Evolutionary conservation across 2,329 filamentous ascomycete species (phyloP).

Genomic region (Paracamarosporium sp.): DNA sequence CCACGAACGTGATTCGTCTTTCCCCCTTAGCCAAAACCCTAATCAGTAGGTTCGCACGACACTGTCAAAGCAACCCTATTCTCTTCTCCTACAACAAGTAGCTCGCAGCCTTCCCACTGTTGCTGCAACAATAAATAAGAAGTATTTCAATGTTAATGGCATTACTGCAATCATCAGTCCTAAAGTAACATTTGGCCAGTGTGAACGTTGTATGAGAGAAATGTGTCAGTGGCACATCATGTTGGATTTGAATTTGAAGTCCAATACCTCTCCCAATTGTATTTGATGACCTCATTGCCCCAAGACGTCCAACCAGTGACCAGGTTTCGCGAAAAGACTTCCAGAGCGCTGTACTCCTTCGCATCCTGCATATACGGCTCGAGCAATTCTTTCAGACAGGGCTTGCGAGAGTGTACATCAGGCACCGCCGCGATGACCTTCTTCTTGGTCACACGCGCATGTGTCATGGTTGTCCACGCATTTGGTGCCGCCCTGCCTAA

Average conservation of each 20-base stretch:
- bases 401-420: conserved; percentile 81
- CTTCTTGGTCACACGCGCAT: conserved; percentile 43
- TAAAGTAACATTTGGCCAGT: neutral
- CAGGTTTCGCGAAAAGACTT: conserved; percentile 77
- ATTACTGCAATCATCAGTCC: neutral
- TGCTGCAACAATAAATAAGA: neutral
- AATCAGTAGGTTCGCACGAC: no score
- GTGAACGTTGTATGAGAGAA: no score
- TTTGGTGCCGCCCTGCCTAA: conserved; percentile 56
- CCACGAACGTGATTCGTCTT: neutral
- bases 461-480: conserved; percentile 26
- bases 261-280: conserved; percentile 67
- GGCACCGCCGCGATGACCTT: conserved; percentile 74
- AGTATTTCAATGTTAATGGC: neutral
- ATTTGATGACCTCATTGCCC: conserved; percentile 76
- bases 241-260: neutral
- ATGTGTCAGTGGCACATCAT: neutral
- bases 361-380: conserved; percentile 58
- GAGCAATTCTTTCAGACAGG: conserved; percentile 70
- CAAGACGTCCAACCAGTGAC: conserved; percentile 80
- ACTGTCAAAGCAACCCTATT: no score
- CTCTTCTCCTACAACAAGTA: no score
- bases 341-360: conserved; percentile 64
- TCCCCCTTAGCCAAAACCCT: no score
- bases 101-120: no score